Evolutionary conservation across 768 basidiomycete species (phyloP), one percentile per base, ranked within the genome.

Genomic region (Boletus reticuloceps): DNA sequence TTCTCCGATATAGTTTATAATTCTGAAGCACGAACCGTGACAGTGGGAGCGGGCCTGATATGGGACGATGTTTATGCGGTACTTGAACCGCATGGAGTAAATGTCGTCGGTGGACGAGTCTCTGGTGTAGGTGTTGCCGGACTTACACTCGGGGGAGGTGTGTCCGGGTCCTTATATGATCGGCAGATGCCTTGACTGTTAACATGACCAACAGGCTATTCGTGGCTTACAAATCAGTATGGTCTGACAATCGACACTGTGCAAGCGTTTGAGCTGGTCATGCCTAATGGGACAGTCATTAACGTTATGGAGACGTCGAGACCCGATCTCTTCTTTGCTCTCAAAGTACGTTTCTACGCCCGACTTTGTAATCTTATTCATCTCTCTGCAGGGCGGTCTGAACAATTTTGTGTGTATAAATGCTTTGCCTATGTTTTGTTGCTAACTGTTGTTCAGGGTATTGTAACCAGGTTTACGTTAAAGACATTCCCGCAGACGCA

Each of bases 1-100:
- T 84, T 84, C 59, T 73, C 72, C 5, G 63, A 76, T 4, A 39
- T 71, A 4, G 65, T 53, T 1, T 82, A 82, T 42, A 58, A 80
- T 34, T 50, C 66, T 1, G 50, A 48, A 0, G 59, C 73, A 0
- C 69, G 75, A 54, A 80, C 76, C 0, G 81, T 64, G 2, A 68
- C 64, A 5, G 47, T 78, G 20, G 76, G 73, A 16, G 59, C 73
- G 0, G 74, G 77, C 8, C 65, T 83, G 1, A 69, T 82, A 14
- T 88, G 85, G 85, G 85, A 88, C 58, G 79, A 85, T 46, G 84
- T 80, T 69, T 87, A 86, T 54, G 69, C 67, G 2, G 54, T 54
- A 14, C 74, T 86, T 1, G 75, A 70, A 7, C 80, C 79, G 1
- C 60, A 74, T 45, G 72, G 71, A 7, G 79, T 83, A 8, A 83